Evolutionary conservation across 2,329 filamentous ascomycete genomes (phyloP).

Genomic region (Fusarium sp.): DNA sequence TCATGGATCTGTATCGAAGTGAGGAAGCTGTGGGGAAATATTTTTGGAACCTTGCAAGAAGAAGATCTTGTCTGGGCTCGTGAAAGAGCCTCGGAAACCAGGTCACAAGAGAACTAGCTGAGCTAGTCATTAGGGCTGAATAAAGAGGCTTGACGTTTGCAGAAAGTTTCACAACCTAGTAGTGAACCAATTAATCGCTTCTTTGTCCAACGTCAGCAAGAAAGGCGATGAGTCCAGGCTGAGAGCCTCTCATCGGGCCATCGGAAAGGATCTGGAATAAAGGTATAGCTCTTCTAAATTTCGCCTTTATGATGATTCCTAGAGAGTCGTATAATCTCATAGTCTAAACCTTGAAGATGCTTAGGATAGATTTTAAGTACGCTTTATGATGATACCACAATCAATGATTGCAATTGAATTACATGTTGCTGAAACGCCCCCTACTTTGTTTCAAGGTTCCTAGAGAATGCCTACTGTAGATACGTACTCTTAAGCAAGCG

Average conservation of each 20-base stretch:
- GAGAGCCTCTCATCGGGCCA: not conserved
- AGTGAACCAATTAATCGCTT: not conserved
- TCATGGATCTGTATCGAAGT: conserved; percentile 34
- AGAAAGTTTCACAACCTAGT: not conserved
- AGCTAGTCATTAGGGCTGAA: conserved; percentile 2
- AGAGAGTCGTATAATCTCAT: too few relatives aligned
- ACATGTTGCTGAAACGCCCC: not conserved
- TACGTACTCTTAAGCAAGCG: not conserved
- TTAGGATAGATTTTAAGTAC: too few relatives aligned
- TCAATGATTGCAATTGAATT: too few relatives aligned
- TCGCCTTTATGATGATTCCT: too few relatives aligned
- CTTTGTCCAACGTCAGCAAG: conserved; percentile 4
- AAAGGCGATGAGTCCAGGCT: not conserved
- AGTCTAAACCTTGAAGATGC: too few relatives aligned
- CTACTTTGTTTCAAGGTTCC: not conserved
- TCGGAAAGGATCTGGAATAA: too few relatives aligned
- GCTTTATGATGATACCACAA: too few relatives aligned
- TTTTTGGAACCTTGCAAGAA: conserved; percentile 9
- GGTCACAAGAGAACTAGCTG: conserved; percentile 10
- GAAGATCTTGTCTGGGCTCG: conserved; percentile 4
- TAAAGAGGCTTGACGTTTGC: not conserved
- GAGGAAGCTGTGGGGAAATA: conserved; percentile 27
- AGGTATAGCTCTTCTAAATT: too few relatives aligned
- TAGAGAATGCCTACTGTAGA: not conserved
- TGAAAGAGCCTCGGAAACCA: conserved; percentile 18